A percentile compares a stretch with the other conserved stretches of the same genome.
Evolutionary conservation across 345 rosid genomes (phyloP).

Genomic region (Cardamine resedifolia): DNA sequence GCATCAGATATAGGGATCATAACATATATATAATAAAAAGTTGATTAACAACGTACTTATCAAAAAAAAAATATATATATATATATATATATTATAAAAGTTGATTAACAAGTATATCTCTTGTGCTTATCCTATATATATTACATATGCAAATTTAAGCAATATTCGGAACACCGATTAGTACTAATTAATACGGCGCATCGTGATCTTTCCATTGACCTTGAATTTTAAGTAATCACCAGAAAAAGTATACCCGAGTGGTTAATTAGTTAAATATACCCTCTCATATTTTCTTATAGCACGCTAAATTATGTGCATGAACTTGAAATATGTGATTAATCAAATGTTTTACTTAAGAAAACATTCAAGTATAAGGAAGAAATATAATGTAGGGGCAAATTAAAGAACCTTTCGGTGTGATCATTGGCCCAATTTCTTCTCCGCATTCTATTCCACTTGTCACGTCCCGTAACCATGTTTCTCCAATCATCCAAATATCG

Average conservation of each 20-base stretch:
- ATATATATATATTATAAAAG: no score
- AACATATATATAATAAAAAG: no score
- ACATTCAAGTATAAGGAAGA: conserved; percentile 23
- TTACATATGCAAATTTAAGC: background rate
- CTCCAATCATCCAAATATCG: conserved; percentile 13
- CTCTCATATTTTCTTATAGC: background rate
- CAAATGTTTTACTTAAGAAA: conserved; percentile 19
- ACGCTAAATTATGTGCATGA: conserved; percentile 32
- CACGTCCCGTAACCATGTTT: conserved; percentile 30
- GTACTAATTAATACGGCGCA: conserved; percentile 20
- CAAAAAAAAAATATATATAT: no score
- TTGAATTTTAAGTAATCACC: background rate
- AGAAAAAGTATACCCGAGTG: background rate
- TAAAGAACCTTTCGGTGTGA: conserved; percentile 29
- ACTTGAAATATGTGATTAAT: conserved; percentile 27
- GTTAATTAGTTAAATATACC: background rate
- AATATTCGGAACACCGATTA: background rate
- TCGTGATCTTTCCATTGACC: conserved; percentile 18
- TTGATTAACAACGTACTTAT: no score
- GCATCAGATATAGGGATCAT: no score
- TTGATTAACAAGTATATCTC: no score
- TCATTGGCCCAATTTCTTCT: conserved; percentile 24
- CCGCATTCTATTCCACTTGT: conserved; percentile 28
- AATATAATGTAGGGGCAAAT: background rate
- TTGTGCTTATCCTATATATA: no score